Evolutionary conservation across 2,329 filamentous ascomycete species (phyloP), one percentile per base, ranked within the genome.

Genomic region (Xylaria sp.): DNA sequence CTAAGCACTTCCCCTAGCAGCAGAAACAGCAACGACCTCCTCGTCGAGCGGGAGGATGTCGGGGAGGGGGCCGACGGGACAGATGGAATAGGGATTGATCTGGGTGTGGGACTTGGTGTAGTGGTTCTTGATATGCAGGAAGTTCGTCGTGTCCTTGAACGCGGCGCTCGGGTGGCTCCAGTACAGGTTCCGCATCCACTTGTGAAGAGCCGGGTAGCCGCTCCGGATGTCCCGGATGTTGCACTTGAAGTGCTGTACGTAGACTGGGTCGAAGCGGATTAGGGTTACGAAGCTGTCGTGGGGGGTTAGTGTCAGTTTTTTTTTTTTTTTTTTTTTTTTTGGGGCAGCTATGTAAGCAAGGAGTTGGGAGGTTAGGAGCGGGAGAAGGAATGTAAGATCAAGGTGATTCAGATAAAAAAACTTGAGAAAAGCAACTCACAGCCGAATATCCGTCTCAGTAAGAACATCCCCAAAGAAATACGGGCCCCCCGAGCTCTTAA

Each of bases 81-180:
- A 95, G 77, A 99, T 97, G 45, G 85, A 83, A 58, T 83, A 80
- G 18, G 89, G 89, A 80, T 91, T 91, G 77, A 91, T 90, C 81
- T 91, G 86, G 10, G 83, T 84, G 75, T 89, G 87, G 72, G 85
- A 89, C 74, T 84, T 82, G 68, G 87, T 88, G 78, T 88, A 89
- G 78, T 90, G 89, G 79, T 84, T 91, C 87, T 97, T 97, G 83
- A 98, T 98, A 82, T 99, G 96, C 79, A 97, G 88, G 79, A 97
- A 97, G 80, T 97, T 88, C 25, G 94, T 97, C 69, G 94, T 96
- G 60, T 92, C 88, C 70, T 84, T 83, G 82, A 97, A 97, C 2
- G 93, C 93, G 4, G 15, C 23, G 20, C 39, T 9, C 0, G 89
- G 84, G 28, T 89, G n/a, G 73, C 91, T 90, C 94, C 94, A 97